Base-by-base conservation (phyloP, 1,139 yeast genomes). In the Candida mesenterica region DNA sequence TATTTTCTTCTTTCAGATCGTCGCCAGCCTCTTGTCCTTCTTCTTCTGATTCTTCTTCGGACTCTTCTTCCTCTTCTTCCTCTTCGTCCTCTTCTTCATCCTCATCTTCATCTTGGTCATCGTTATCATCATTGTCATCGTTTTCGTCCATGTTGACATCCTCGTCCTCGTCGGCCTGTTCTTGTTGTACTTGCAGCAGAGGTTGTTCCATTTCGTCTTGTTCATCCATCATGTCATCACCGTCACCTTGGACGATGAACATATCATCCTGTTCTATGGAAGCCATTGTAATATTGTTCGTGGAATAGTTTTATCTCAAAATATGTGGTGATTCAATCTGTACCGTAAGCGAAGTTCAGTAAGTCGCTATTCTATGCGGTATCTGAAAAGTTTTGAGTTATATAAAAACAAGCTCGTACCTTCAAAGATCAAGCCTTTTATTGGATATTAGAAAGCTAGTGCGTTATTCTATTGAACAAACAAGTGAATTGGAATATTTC, bases 231-330 rank as follows among this genome's bases (percentile, higher is more conserved):
- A 46, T 46, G 25, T 42, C 49, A 28, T 43, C 46, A 30, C 43
- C 49, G 26, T 43, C 36, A 31, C 42, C 48, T 25, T 34, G 48
- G 14, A 43, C 44, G 34, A 43, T 41, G 43, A 46, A 46, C 42
- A 45, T 32, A 33, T 48, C 50, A 28, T 48, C 50, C 30, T 45
- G 49, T 36, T 46, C 52, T 33, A 46, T 43, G 14, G 52, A 43
- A 28, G 48, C 37, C 49, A 45, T 45, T 30, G 18, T 14, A n/a
- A 23, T 6, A 32, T 29, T 29, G 22, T 28, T 15, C n/a, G 33
- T 22, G 31, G 27, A 15, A n/a, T n/a, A n/a, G n/a, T n/a, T n/a
- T n/a, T n/a, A n/a, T n/a, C n/a, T n/a, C n/a, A 24, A 24, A 12
- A 28, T 7, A 24, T 20, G 16, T 15, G 29, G 12, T 15, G 30